These are phyloP conservation scores for Didymella segeticola DNA, from an alignment of 2,329 filamentous ascomycete species.

Conservation along the genomic window DNA sequence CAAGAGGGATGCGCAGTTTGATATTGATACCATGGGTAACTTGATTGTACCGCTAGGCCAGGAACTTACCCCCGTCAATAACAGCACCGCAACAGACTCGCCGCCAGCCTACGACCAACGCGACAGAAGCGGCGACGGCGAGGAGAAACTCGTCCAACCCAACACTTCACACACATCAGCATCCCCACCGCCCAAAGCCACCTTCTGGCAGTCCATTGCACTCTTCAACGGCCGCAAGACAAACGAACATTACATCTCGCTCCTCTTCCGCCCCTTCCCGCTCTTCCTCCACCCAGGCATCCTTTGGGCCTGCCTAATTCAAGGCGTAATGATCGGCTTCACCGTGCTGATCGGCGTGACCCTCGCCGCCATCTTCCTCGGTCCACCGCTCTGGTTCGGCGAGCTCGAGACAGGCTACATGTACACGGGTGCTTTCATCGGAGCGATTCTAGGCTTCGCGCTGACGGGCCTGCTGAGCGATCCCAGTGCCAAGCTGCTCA, in stretches of 20 bases:
- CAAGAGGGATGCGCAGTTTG: conserved; percentile 68
- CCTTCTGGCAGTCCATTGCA: conserved; percentile 66
- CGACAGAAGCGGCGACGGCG: not conserved
- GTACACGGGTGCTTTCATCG: conserved; percentile 82
- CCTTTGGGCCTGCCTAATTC: conserved; percentile 80
- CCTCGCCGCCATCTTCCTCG: conserved; percentile 81
- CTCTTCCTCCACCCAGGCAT: conserved; percentile 86
- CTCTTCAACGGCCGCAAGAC: conserved; percentile 85
- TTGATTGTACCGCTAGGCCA: conserved; percentile 17
- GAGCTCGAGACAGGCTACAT: conserved; percentile 84
- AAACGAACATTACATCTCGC: conserved; percentile 72
- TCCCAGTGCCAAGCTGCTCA: conserved; percentile 72
- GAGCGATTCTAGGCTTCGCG: conserved; percentile 77
- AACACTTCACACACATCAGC: not conserved
- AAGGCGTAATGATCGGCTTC: conserved; percentile 93
- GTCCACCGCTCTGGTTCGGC: conserved; percentile 80
- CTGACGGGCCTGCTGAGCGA: conserved; percentile 79
- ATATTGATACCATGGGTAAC: conserved; percentile 67
- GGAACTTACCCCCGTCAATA: not conserved
- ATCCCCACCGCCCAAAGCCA: conserved; percentile 56
- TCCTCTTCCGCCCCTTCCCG: conserved; percentile 76
- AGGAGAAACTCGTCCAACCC: not conserved
- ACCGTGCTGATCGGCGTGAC: conserved; percentile 89
- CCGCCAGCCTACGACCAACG: conserved; percentile 2
- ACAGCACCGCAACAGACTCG: not conserved